phyloP scores from a whole-genome alignment of 2,329 filamentous ascomycete species.

The Diaporthe sp. region DNA sequence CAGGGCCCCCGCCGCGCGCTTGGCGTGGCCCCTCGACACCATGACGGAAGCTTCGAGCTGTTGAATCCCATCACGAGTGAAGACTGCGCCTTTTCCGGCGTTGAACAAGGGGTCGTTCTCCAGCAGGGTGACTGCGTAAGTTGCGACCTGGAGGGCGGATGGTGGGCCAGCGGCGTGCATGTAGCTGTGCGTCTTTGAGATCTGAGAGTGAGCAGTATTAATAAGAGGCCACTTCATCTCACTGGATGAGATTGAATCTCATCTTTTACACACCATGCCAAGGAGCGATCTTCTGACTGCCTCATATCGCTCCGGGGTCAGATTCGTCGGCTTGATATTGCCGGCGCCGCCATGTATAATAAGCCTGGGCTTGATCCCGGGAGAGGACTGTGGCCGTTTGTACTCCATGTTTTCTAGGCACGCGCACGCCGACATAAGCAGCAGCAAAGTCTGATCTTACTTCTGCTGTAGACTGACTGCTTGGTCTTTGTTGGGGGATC shows the following conservation, averaged over 20 bases:
- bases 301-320: slow-evolving; percentile 67
- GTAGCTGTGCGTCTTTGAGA: slow-evolving; percentile 57
- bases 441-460: not conserved
- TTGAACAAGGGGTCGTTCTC: slow-evolving; percentile 89
- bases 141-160: slow-evolving; percentile 77
- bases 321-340: slow-evolving; percentile 70
- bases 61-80: slow-evolving; percentile 83
- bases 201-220: slow-evolving; percentile 42
- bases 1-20: slow-evolving; percentile 83
- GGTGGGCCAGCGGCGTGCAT: slow-evolving; percentile 51
- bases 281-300: slow-evolving; percentile 71
- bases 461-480: not conserved
- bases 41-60: slow-evolving; percentile 90
- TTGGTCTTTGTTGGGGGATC: not conserved
- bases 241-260: not conserved
- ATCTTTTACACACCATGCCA: slow-evolving; percentile 61
- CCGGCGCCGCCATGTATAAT: slow-evolving; percentile 81
- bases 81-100: slow-evolving; percentile 84
- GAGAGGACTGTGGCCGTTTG: slow-evolving; percentile 37
- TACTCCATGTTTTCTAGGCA: slow-evolving; percentile 51
- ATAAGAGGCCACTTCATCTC: not conserved
- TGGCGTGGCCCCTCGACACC: slow-evolving; percentile 78
- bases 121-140: slow-evolving; percentile 78
- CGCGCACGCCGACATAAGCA: not conserved
- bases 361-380: slow-evolving; percentile 62